Base-by-base conservation (phyloP, 2,329 filamentous ascomycete species). In the Knoxdaviesia proteae region DNA sequence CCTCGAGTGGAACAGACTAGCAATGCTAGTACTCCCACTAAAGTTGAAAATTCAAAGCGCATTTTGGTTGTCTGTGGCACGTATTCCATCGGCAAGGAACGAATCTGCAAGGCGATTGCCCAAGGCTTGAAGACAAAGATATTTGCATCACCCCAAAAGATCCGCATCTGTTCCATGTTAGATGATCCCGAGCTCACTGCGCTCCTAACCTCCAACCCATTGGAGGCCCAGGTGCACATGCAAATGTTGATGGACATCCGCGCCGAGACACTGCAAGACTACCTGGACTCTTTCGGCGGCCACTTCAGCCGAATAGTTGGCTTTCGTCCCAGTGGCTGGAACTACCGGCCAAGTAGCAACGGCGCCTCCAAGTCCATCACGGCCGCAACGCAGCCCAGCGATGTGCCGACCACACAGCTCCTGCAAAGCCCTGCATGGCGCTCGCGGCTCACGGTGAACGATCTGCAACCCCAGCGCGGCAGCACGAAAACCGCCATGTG, bases 51-150 rank as follows among this genome's bases (percentile, higher is more conserved):
- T 32, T 65, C 67, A 39, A 77, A 82, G 39, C 77, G 84, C 5
- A 68, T 98, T 3, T 70, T 98, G 0, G 83, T 98, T 5, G 74
- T 98, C 6, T 92, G 94, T 47, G 90, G 90, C 38, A 98, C 90
- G 0, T 98, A 98, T 61, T 92, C 82, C 51, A 98, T 98, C 52
- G 90, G 90, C 54, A 98, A 98, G 61, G 90, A 98, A 58, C 80
- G 87, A 36, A 87, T 98, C 49, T 96, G 88, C 56, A 68, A 94
- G 33, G 87, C 84, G 38, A 93, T 98, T 48, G 90, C 90, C 4
- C 74, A 79, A 51, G 87, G 87, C 0, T 67, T 98, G 3, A 67
- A 76, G 36, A 83, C 78, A 50, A 94, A 93, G 54, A 96, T 98
- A 47, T 98, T 80, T 54, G 88, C 88, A 0, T 75, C 84, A 1